Conservation (phyloP, 306 rosid species). For the Begonia peltatifolia region DNA sequence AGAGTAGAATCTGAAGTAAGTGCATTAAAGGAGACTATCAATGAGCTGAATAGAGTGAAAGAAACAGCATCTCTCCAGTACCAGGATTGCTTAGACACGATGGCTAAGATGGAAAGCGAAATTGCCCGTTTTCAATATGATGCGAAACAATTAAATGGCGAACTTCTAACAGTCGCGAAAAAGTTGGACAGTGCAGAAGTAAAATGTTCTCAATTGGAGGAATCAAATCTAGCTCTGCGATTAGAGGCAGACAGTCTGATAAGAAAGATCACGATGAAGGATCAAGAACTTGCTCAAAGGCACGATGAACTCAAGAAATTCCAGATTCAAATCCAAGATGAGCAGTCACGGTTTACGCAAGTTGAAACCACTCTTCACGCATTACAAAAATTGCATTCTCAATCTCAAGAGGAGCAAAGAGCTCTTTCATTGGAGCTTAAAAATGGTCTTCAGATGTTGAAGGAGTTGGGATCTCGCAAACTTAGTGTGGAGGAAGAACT, state of each 20-base stretch:
- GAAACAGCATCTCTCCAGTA: conserved; percentile 28
- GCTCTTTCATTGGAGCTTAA: conserved; percentile 75
- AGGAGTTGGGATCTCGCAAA: conserved; percentile 55
- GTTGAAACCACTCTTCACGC: conserved; percentile 60
- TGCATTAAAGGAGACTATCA: conserved; percentile 36
- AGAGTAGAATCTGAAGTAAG: conserved; percentile 47
- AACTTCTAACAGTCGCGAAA: conserved; percentile 35
- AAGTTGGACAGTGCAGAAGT: conserved; percentile 50
- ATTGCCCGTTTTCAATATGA: conserved; percentile 40
- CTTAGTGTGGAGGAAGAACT: conserved; percentile 57
- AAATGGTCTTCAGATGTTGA: conserved; percentile 64
- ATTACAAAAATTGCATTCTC: conserved; percentile 55
- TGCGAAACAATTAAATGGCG: conserved; percentile 32
- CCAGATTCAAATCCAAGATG: conserved; percentile 60
- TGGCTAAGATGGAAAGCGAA: conserved; percentile 58
- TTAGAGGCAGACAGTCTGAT: conserved; percentile 55
- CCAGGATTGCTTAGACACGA: conserved; percentile 54
- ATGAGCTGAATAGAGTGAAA: conserved; percentile 44
- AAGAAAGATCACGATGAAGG: conserved; percentile 56
- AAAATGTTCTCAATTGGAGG: conserved; percentile 42
- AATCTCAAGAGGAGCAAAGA: conserved; percentile 80
- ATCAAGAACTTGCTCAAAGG: conserved; percentile 63
- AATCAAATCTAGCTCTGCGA: conserved; percentile 53
- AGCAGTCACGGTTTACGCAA: conserved; percentile 58
- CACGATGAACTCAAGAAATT: conserved; percentile 55